Percentiles rank a stretch among this genome's conserved stretches.
Evolutionary conservation across 2,329 filamentous ascomycete genomes (phyloP).

Genomic region (Magnaporthiopsis rhizophila): DNA sequence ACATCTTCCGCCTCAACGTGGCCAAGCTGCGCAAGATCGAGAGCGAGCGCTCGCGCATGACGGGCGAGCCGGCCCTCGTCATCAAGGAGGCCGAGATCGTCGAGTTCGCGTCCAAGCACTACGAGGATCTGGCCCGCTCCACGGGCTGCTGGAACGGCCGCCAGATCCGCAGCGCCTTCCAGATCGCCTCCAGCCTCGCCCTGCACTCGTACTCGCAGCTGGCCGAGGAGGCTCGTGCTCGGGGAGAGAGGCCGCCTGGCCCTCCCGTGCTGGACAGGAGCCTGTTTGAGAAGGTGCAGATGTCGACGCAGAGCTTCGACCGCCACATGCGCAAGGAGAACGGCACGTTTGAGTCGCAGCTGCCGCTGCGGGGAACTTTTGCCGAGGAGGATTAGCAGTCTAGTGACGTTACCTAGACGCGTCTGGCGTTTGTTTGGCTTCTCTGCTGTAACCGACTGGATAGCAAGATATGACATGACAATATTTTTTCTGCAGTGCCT

Average conservation of each 20-base stretch:
- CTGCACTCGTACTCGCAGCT: slow-evolving; percentile 3
- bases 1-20: slow-evolving; percentile 15
- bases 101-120: slow-evolving; percentile 6
- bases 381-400: neutral
- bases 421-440: too few species aligned
- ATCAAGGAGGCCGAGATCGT: slow-evolving; percentile 9
- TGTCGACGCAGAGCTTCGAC: neutral
- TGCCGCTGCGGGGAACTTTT: neutral
- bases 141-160: slow-evolving; percentile 17
- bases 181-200: slow-evolving; percentile 14
- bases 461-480: too few species aligned
- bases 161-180: slow-evolving; percentile 31
- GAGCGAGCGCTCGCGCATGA: slow-evolving; percentile 6
- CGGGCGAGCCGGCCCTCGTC: slow-evolving; percentile 1
- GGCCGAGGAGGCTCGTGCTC: neutral
- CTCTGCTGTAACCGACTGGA: too few species aligned
- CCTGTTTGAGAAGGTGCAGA: neutral
- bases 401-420: too few species aligned
- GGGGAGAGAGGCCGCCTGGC: neutral
- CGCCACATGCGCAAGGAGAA: neutral
- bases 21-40: slow-evolving; percentile 10
- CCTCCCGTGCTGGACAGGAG: neutral
- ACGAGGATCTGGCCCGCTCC: neutral
- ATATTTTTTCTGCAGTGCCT: too few species aligned
- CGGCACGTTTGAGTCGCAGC: neutral